Evolutionary conservation across 2,329 filamentous ascomycete species (phyloP).

Genomic region (Colletotrichum tropicale): DNA sequence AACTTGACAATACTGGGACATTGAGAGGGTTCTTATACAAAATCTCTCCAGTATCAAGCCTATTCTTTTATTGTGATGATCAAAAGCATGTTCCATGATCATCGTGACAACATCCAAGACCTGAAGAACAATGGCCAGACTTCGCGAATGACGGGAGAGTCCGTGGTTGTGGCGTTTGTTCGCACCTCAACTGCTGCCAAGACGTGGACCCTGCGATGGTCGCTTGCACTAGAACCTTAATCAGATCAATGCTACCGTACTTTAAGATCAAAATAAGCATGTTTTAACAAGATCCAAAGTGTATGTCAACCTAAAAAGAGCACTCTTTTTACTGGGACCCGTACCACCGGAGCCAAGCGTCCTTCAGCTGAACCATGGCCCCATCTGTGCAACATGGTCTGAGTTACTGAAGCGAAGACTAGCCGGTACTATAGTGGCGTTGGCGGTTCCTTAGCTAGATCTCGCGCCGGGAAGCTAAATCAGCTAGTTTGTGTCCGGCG

Average conservation of each 20-base stretch:
- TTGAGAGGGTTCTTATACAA: not conserved
- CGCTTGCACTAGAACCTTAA: not conserved
- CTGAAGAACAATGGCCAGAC: not conserved
- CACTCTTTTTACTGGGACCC: not conserved
- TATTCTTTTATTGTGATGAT: not conserved
- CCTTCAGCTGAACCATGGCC: not conserved
- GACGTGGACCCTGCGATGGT: not conserved
- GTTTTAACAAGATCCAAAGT: not conserved
- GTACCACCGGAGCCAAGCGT: not conserved
- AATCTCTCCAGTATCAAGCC: not conserved
- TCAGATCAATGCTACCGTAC: not conserved
- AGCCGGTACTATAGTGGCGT: not conserved
- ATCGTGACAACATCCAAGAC: not conserved
- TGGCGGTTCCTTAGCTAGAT: not conserved
- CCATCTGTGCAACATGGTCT: not conserved
- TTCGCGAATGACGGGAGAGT: not conserved
- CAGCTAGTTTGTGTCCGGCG: not conserved
- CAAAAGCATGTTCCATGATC: not conserved
- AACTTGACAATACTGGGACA: not conserved
- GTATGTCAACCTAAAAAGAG: not conserved
- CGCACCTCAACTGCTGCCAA: not conserved
- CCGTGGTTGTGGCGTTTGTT: not conserved
- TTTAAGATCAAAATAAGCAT: not conserved
- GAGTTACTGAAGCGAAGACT: not conserved
- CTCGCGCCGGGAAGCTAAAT: not conserved